Evolutionary conservation across 202 grass and related monocot genomes (phyloP), one percentile per base, ranked within the genome.

Genomic region (Tripidium arundinaceum): DNA sequence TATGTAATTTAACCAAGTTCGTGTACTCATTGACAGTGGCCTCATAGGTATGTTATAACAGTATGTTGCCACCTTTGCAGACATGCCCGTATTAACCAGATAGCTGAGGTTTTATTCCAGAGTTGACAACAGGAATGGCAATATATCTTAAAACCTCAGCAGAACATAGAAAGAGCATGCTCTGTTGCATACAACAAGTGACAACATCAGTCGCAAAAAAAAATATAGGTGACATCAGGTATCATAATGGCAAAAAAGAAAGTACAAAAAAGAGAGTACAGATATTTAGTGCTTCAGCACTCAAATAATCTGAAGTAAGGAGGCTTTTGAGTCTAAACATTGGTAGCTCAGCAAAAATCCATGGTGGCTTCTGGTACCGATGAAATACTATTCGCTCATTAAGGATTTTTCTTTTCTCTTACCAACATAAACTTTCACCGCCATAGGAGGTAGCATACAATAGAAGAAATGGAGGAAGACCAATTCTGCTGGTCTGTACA

Each of bases 1-100:
- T 31, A 66, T 19, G 60, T 42, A 22, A 4, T 49, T 57, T n/a
- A 42, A 42, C 41, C 41, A 42, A 42, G 41, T 45, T 14, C 65
- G 62, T 29, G 26, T 16, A 64, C 16, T 27, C 4, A 5, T 70
- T 6, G 0, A 50, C 33, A 47, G 36, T 71, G 46, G 1, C n/a
- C 13, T 41, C 49, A 19, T 16, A 34, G 28, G 27, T 41, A 72
- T 72, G 58, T 47, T 55, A 63, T 62, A 70, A 54, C 5, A 81
- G 8, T 85, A 89, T 82, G 82, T 85, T 77, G 72, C 33, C 22
- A 81, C 21, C 57, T 85, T 89, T 24, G 57, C 21, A 77, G 87
- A 66, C 87, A 89, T 89, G 82, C 7, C 68, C 66, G 22, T 60
- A n/a, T n/a, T n/a, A n/a, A n/a, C n/a, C n/a, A n/a, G n/a, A 47